phyloP scores from a whole-genome alignment of 2,329 filamentous ascomycete species.

The Emmonsia crescens region DNA sequence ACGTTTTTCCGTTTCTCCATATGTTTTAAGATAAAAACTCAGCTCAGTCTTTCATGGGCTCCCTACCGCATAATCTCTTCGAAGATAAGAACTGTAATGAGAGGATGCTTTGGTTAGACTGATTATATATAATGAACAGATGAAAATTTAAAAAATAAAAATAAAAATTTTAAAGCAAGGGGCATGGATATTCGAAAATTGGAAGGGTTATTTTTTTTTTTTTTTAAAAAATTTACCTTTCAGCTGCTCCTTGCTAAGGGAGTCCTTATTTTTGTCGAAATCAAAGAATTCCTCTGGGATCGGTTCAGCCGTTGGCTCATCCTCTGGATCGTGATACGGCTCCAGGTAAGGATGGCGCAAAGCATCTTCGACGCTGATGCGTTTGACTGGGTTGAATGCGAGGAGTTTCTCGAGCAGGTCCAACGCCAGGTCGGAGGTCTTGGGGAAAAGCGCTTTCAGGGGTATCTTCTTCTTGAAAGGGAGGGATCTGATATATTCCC shows the following conservation, averaged over 20 bases:
- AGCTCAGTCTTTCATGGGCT: background rate
- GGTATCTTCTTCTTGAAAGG: conserved; percentile 99
- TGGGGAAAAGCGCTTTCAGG: conserved; percentile 92
- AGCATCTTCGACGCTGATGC: conserved; percentile 94
- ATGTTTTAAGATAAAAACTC: background rate
- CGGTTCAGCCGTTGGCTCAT: conserved; percentile 90
- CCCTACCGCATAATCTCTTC: conserved; percentile 82
- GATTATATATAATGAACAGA: background rate
- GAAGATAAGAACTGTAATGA: conserved; percentile 63
- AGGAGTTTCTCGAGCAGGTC: conserved; percentile 92
- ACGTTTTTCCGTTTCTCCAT: background rate
- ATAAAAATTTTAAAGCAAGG: background rate
- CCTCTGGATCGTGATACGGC: conserved; percentile 96
- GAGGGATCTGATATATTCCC: conserved; percentile 95
- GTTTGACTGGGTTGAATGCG: conserved; percentile 97
- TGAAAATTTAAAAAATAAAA: background rate
- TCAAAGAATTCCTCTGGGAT: conserved; percentile 99
- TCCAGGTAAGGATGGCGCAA: conserved; percentile 96
- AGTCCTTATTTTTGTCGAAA: conserved; percentile 99
- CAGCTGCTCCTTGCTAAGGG: conserved; percentile 92
- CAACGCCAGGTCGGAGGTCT: conserved; percentile 93
- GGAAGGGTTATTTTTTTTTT: too few relatives aligned
- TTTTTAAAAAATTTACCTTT: conserved; percentile 70
- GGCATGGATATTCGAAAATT: background rate
- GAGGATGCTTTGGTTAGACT: conserved; percentile 13